A percentile compares a stretch with the other conserved stretches of the same genome.
Evolutionary conservation across 2,329 filamentous ascomycete genomes (phyloP).

Genomic region (Teratosphaeria gauchensis): DNA sequence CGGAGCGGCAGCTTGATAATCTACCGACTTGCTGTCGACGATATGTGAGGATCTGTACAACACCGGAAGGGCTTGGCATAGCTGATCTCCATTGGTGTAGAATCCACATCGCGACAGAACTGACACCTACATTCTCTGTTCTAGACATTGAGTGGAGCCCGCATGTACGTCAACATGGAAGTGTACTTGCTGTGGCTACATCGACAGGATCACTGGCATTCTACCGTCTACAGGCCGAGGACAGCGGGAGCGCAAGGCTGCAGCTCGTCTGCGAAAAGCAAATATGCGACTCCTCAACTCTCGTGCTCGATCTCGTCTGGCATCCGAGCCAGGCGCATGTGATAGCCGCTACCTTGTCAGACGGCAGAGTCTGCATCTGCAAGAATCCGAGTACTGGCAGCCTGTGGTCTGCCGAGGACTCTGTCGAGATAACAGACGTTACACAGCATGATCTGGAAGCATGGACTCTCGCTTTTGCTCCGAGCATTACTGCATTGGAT

Average conservation of each 20-base stretch:
- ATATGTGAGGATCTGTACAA: constrained; percentile 43
- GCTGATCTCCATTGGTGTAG: constrained; percentile 17
- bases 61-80: neutral
- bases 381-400: constrained; percentile 18
- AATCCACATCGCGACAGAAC: constrained; percentile 9
- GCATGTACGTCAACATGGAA: constrained; percentile 21
- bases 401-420: constrained; percentile 30
- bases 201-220: constrained; percentile 64
- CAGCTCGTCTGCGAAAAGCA: neutral
- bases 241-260: neutral
- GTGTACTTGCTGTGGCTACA: constrained; percentile 62
- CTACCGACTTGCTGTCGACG: constrained; percentile 45
- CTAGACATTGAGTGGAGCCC: constrained; percentile 78
- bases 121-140: constrained; percentile 31
- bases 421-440: constrained; percentile 14
- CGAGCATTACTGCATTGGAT: constrained; percentile 20
- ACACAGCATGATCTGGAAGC: constrained; percentile 52
- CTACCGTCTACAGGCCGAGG: constrained; percentile 39
- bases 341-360: constrained; percentile 63
- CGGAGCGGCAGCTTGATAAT: constrained; percentile 67
- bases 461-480: constrained; percentile 60
- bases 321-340: constrained; percentile 47
- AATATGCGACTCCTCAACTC: constrained; percentile 46
- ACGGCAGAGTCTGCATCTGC: constrained; percentile 46
- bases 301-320: constrained; percentile 68